A percentile compares a stretch with the other conserved stretches of the same genome.
Evolutionary conservation across 352 stramenopile species (phyloP).

Genomic region (Phytophthora fragariae): DNA sequence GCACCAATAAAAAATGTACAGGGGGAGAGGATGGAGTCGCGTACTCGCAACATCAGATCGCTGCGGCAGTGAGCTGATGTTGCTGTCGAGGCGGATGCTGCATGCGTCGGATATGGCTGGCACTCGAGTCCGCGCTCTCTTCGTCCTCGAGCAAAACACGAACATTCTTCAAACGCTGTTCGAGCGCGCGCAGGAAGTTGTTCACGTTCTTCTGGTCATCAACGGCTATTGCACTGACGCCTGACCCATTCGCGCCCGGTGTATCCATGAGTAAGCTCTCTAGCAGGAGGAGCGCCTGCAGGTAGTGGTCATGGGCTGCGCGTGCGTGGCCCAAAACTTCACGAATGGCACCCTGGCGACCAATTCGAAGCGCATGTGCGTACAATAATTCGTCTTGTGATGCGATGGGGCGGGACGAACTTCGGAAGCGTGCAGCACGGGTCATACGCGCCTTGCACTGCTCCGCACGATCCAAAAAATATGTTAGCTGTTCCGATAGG

Average conservation of each 20-base stretch:
- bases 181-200: conserved; percentile 55
- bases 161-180: conserved; percentile 65
- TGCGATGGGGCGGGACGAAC: conserved; percentile 28
- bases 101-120: conserved; percentile 17
- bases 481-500: conserved; percentile 66
- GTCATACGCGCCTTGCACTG: conserved; percentile 68
- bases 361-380: conserved; percentile 65
- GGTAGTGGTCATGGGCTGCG: conserved; percentile 63
- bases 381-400: conserved; percentile 74
- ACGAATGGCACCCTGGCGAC: conserved; percentile 69
- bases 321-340: conserved; percentile 73
- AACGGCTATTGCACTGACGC: conserved; percentile 31
- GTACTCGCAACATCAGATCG: conserved; percentile 18
- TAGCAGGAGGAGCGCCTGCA: conserved; percentile 66
- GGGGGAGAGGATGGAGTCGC: conserved; percentile 12
- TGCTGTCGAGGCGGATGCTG: conserved; percentile 23
- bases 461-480: conserved; percentile 70
- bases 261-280: conserved; percentile 70
- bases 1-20: conserved; percentile 40
- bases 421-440: conserved; percentile 22
- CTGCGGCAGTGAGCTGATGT: conserved; percentile 19
- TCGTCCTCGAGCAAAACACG: conserved; percentile 38
- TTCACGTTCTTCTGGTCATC: conserved; percentile 67
- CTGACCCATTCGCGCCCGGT: conserved; percentile 9
- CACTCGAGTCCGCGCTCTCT: conserved; percentile 18